Conservation (phyloP, 179 eudicot species). For the Amaranthus tricolor region DNA sequence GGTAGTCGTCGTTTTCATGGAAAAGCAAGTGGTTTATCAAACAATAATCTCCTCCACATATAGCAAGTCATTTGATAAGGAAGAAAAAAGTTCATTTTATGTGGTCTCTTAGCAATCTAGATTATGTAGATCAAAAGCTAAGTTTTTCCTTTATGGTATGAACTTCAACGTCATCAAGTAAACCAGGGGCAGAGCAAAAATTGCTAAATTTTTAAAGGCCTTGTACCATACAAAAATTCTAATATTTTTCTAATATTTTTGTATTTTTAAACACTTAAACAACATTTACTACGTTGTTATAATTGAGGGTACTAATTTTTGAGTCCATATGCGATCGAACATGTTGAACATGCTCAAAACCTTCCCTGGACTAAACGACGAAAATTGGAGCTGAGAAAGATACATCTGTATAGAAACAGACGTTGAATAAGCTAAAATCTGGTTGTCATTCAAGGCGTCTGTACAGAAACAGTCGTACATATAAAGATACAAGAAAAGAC, state of each 20-base stretch:
- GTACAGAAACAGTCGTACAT: not conserved
- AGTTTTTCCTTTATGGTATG: not conserved
- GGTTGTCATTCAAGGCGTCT: conserved; percentile 3
- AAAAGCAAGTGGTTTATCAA: not conserved
- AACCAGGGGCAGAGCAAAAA: not conserved
- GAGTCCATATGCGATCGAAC: no score
- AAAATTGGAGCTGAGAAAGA: not conserved
- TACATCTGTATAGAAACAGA: not conserved
- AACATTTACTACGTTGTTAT: no score
- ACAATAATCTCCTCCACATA: not conserved
- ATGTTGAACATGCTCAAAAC: no score
- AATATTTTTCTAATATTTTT: no score
- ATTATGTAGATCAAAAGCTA: not conserved
- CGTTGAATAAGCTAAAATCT: conserved; percentile 1
- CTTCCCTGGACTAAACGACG: no score
- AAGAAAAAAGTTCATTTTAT: not conserved
- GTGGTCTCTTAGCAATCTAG: not conserved
- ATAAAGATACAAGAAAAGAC: not conserved
- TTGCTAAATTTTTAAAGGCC: not conserved
- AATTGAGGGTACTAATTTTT: no score
- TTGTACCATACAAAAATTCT: no score
- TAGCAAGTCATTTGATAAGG: not conserved
- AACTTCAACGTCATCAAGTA: not conserved
- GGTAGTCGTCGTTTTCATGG: not conserved
- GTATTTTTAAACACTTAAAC: no score